Base-by-base conservation (phyloP, 2,329 filamentous ascomycete genomes). In the Huntiella decipiens region DNA sequence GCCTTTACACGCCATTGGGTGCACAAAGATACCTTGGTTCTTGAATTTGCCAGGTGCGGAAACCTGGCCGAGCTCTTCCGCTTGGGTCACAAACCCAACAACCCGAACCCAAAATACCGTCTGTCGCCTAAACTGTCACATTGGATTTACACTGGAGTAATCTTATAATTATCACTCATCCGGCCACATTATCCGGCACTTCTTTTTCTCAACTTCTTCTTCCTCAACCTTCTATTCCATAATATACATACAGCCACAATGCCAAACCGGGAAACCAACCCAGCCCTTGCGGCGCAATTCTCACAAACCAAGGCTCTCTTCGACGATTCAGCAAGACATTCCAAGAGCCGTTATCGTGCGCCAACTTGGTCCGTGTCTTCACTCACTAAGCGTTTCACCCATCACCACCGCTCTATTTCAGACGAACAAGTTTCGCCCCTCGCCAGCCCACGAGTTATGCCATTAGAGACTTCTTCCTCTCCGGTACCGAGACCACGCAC, bases 361-460 rank as follows among this genome's bases (percentile, higher is more conserved):
- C 50, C 46, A 19, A 38, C 42, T 22, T 52, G 48, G 44, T 38
- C 40, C 1, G 13, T 16, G 12, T 13, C 40, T 15, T 34, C 40
- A 31, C n/a, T n/a, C 13, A 43, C 48, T 40, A 50, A 52, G 40
- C 44, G 38, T 19, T 35, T 44, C 43, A 48, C 16, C 19, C 40
- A 39, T 16, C 52, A 51, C 40, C 50, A 46, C 39, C 50, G 46
- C 31, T 38, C 49, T 40, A 47, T 38, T 37, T 40, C 44, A 15
- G 44, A 49, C 17, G 44, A 46, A 3, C 47, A 49, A 34, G 31
- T 44, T 6, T 46, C 47, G 16, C 47, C 47, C 10, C 39, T 36
- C 22, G 39, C 46, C 17, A 46, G 40, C 35, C 47, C 44, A 12
- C 15, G 15, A 8, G 10, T 43, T 13, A 4, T 32, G 11, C 40